Evolutionary conservation across 331 rosid species (phyloP).

Genomic region (Rhamnella rubrinervis): DNA sequence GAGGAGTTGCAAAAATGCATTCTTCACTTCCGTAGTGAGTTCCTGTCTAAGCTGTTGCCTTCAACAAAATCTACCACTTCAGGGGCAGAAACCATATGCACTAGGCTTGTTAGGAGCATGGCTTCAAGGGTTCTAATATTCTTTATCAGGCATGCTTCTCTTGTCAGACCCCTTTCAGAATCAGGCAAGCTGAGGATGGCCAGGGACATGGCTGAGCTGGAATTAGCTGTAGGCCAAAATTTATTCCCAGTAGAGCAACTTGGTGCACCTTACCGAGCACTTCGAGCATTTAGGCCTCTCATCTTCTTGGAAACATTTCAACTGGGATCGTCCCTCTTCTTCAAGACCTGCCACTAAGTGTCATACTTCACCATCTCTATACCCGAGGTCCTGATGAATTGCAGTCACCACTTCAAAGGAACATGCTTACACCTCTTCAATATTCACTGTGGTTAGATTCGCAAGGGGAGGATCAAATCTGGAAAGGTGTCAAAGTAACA

Average conservation of each 20-base stretch:
- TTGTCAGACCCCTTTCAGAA: constrained; percentile 95
- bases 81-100: constrained; percentile 76
- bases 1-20: constrained; percentile 91
- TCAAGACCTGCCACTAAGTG: constrained; percentile 88
- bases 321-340: constrained; percentile 85
- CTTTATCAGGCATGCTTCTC: constrained; percentile 97
- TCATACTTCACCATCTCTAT: constrained; percentile 89
- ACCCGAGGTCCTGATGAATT: constrained; percentile 84
- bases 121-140: constrained; percentile 89
- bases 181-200: constrained; percentile 99
- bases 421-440: constrained; percentile 76
- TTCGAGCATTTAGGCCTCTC: constrained; percentile 91
- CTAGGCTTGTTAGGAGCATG: constrained; percentile 90
- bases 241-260: constrained; percentile 95
- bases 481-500: constrained; percentile 94
- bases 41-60: constrained; percentile 80
- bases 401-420: constrained; percentile 93
- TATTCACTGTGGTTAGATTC: constrained; percentile 97
- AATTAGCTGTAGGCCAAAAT: constrained; percentile 92
- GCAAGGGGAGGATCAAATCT: constrained; percentile 95
- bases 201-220: constrained; percentile 98
- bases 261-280: constrained; percentile 92
- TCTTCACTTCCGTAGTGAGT: constrained; percentile 90
- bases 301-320: constrained; percentile 95
- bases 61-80: constrained; percentile 38